phyloP scores from a whole-genome alignment of 805 yeast genomes.

The Maudiozyma turicensis region DNA sequence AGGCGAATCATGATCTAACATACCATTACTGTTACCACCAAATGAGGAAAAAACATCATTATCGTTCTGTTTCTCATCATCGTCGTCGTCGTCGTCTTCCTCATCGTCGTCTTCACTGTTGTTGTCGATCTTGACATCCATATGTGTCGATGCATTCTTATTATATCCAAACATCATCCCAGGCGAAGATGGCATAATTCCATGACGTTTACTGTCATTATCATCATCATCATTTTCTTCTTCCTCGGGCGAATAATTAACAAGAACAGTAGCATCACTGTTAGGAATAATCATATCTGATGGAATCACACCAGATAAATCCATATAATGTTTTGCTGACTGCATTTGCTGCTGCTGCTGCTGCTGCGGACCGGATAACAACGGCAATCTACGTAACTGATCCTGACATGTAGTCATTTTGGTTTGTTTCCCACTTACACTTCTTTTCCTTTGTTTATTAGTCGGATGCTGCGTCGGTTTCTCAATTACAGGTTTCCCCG shows the following conservation, averaged over 20 bases:
- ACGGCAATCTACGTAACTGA: constrained; percentile 23
- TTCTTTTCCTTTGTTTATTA: neutral
- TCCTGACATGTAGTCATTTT: constrained; percentile 20
- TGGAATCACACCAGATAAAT: neutral
- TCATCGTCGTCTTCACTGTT: neutral
- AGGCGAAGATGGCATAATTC: constrained; percentile 28
- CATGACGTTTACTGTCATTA: constrained; percentile 21
- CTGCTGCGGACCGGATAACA: constrained; percentile 10
- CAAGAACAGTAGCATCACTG: constrained; percentile 7
- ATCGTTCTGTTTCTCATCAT: constrained; percentile 1
- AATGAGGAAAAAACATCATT: constrained; percentile 20
- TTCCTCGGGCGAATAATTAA: constrained; percentile 2
- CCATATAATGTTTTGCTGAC: neutral
- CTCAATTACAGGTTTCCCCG: neutral
- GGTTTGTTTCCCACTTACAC: neutral
- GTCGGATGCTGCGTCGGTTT: neutral
- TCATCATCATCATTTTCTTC: constrained; percentile 8
- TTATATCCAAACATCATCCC: constrained; percentile 22
- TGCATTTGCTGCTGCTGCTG: neutral
- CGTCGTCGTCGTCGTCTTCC: constrained; percentile 4
- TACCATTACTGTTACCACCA: constrained; percentile 8
- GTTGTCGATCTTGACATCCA: no score
- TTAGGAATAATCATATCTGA: neutral
- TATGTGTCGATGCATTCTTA: neutral
- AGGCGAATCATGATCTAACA: constrained; percentile 15